Evolutionary conservation across 352 stramenopile species (phyloP).

Genomic region (Plasmopara muralis): DNA sequence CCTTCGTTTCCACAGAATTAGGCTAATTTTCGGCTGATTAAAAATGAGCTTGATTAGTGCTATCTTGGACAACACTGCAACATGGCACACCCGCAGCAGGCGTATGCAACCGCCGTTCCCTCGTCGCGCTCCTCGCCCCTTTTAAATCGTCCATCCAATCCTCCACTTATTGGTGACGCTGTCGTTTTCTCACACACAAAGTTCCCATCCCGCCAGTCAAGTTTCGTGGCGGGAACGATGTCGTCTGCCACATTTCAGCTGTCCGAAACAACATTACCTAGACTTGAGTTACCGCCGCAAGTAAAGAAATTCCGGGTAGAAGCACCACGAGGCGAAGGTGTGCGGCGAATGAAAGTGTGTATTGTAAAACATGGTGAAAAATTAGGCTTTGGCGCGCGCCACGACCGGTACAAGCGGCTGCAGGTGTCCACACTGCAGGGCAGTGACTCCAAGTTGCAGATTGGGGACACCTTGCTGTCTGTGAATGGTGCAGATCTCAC

Average conservation of each 20-base stretch:
- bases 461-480: constrained; percentile 61
- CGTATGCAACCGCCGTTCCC: neutral
- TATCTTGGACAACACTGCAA: neutral
- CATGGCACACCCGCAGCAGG: constrained; percentile 6
- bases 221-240: constrained; percentile 12
- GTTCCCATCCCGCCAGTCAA: constrained; percentile 33
- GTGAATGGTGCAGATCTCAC: constrained; percentile 56
- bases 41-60: neutral
- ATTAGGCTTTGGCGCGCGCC: constrained; percentile 63
- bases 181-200: constrained; percentile 61
- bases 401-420: constrained; percentile 43
- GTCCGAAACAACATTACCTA: constrained; percentile 1
- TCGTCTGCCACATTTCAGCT: constrained; percentile 1
- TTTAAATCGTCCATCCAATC: neutral
- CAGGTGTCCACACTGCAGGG: constrained; percentile 56
- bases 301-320: constrained; percentile 16
- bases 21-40: no score
- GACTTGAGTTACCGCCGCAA: constrained; percentile 7
- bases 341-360: constrained; percentile 31
- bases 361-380: constrained; percentile 47
- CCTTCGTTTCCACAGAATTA: neutral
- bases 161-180: constrained; percentile 39
- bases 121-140: constrained; percentile 3
- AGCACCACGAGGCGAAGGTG: constrained; percentile 1
- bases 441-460: constrained; percentile 28